Base-by-base conservation (phyloP, 495 filamentous ascomycete genomes). In the Bombardia bombarda region DNA sequence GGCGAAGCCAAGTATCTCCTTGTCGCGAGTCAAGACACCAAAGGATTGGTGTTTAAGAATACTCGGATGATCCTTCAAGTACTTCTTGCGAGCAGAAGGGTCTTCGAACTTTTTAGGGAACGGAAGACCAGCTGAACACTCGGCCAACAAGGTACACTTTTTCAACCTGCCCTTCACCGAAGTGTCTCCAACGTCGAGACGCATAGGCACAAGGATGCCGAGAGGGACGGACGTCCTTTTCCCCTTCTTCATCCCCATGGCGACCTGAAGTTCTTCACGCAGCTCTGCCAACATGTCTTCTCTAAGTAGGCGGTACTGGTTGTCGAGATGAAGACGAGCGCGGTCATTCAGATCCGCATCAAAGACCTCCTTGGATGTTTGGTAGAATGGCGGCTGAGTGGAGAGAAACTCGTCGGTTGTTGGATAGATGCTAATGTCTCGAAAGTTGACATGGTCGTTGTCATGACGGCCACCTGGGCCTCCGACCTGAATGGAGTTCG, bases 231-330 rank as follows among this genome's bases (percentile, higher is more conserved):
- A 39, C 58, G 61, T 35, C 43, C 57, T 33, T 32, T 53, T 62
- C 7, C 69, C 68, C 42, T 69, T 73, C 39, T 68, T 78, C 32
- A 38, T 48, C 0, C 61, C 67, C 4, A 16, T 48, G 3, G 68
- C 67, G 17, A 68, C 56, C 37, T 76, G 70, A 0, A 82, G 33
- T 31, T 81, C 82, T 12, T 82, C 75, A 0, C 80, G 72, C 7
- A 89, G 58, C 40, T 82, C 82, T 0, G 63, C 72, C 0, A 88
- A 60, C 74, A 89, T 79, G 43, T 90, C 86, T 47, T 90, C 84
- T 4, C 86, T 63, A 2, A 87, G 60, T 2, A 90, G 73, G 0
- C 86, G 82, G 50, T 87, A 93, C 42, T 90, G 84, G 50, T 87
- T 88, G 53, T 88, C 86, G 0, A 86, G 47, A 55, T 87, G 82